These are phyloP conservation scores for Pseudopithomyces maydicus DNA, from an alignment of 2,329 filamentous ascomycete species.

Conservation along the genomic window DNA sequence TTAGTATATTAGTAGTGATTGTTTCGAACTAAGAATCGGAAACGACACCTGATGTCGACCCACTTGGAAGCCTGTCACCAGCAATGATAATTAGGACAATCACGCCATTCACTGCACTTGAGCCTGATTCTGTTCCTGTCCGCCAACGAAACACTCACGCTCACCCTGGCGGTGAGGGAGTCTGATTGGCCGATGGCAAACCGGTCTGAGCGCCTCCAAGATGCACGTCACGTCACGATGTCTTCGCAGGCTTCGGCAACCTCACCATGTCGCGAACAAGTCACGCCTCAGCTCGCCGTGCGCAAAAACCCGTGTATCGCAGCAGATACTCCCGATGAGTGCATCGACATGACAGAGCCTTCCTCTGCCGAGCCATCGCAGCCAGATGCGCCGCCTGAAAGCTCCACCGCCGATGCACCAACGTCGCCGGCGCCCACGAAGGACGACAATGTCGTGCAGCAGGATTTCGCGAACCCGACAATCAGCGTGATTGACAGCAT, in stretches of 20 bases:
- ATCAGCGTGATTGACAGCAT: constrained; percentile 36
- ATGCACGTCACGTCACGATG: constrained; percentile 8
- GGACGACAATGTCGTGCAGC: constrained; percentile 28
- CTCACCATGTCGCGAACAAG: constrained; percentile 7
- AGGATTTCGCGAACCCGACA: constrained; percentile 41
- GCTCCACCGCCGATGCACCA: constrained; percentile 25
- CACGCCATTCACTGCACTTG: background rate
- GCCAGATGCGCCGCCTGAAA: constrained; percentile 17
- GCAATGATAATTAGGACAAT: too few relatives aligned
- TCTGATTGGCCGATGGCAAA: constrained; percentile 1
- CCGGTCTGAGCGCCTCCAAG: background rate
- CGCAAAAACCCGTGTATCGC: background rate
- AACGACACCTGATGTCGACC: too few relatives aligned
- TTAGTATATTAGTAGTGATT: background rate
- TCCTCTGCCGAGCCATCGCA: constrained; percentile 30
- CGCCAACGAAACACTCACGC: too few relatives aligned
- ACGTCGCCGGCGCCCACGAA: constrained; percentile 39
- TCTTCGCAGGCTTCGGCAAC: constrained; percentile 1
- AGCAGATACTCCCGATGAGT: constrained; percentile 18
- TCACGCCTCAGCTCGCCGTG: background rate
- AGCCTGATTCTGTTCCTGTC: too few relatives aligned
- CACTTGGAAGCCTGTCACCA: too few relatives aligned
- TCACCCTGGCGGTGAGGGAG: background rate
- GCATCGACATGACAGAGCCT: constrained; percentile 34
- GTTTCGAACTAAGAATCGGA: too few relatives aligned